Evolutionary conservation across 225 moss, liverwort and hornwort species (phyloP).

Genomic region (Physcomitrellopsis africana): DNA sequence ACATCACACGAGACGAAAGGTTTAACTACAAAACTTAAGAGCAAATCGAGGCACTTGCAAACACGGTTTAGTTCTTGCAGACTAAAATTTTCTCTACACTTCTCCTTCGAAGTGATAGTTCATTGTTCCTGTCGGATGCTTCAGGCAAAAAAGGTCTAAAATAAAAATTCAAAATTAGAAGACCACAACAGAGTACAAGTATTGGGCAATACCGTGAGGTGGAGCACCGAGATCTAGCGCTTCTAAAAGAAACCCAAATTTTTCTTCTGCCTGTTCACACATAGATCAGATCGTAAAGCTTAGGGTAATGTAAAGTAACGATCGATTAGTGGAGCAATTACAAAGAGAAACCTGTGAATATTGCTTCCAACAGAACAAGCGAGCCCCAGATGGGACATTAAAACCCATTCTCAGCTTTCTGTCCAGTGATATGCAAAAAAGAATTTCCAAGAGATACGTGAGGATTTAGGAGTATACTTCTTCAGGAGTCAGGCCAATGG

Average conservation of each 20-base stretch:
- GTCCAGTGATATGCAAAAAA: not conserved
- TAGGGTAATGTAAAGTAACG: not conserved
- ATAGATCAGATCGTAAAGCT: conserved; percentile 16
- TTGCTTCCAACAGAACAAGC: not conserved
- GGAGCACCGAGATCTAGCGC: conserved; percentile 98
- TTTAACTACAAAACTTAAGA: too few relatives aligned
- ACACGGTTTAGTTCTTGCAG: too few relatives aligned
- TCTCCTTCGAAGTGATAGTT: not conserved
- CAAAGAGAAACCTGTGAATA: not conserved
- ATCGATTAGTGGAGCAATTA: not conserved
- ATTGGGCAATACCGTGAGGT: conserved; percentile 75
- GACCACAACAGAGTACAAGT: conserved; percentile 4
- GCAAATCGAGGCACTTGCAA: too few relatives aligned
- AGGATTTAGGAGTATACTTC: conserved; percentile 55
- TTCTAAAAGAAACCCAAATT: conserved; percentile 95
- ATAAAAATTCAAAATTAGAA: not conserved
- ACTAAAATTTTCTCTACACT: not conserved
- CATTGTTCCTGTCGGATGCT: too few relatives aligned
- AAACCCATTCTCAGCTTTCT: conserved; percentile 1
- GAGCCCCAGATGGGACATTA: conserved; percentile 5
- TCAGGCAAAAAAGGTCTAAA: not conserved
- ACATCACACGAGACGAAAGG: not conserved
- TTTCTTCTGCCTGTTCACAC: conserved; percentile 78
- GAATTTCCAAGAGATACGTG: conserved; percentile 8
- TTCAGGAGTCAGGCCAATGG: conserved; percentile 78